Evolutionary conservation across 2,329 filamentous ascomycete genomes (phyloP).

Genomic region (Penicillium glabrum): DNA sequence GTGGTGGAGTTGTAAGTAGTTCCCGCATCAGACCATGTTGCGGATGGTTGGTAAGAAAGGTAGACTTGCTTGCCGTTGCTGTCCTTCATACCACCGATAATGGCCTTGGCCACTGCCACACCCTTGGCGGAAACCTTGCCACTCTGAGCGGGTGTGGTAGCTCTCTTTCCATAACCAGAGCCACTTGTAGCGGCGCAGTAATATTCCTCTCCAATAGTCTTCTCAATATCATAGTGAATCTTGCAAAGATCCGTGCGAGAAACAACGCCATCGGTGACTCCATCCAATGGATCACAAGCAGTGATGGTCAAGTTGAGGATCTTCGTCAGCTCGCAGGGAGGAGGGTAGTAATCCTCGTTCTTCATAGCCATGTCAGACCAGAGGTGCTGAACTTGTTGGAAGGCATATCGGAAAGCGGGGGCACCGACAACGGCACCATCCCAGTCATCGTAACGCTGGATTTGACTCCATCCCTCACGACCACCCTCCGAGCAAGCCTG

Average conservation of each 20-base stretch:
- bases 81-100: slow-evolving; percentile 7
- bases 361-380: slow-evolving; percentile 38
- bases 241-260: slow-evolving; percentile 47
- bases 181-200: slow-evolving; percentile 13
- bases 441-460: slow-evolving; percentile 50
- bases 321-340: slow-evolving; percentile 47
- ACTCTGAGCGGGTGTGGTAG: not conserved
- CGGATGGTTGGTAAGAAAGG: slow-evolving; percentile 9
- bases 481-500: slow-evolving; percentile 56
- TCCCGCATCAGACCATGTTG: slow-evolving; percentile 6
- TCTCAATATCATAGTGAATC: slow-evolving; percentile 43
- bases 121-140: slow-evolving; percentile 31
- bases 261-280: slow-evolving; percentile 53
- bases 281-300: slow-evolving; percentile 55
- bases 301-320: slow-evolving; percentile 55
- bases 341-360: slow-evolving; percentile 29
- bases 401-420: slow-evolving; percentile 43
- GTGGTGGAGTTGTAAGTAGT: slow-evolving; percentile 7
- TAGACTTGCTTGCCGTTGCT: slow-evolving; percentile 10
- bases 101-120: not conserved
- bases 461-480: slow-evolving; percentile 47
- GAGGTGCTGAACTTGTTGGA: slow-evolving; percentile 44
- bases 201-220: slow-evolving; percentile 45
- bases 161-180: not conserved
- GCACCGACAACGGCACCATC: slow-evolving; percentile 47